Evolutionary conservation across 176 grass and related monocot species (phyloP).

Genomic region (Bolboschoenus planiculmis): DNA sequence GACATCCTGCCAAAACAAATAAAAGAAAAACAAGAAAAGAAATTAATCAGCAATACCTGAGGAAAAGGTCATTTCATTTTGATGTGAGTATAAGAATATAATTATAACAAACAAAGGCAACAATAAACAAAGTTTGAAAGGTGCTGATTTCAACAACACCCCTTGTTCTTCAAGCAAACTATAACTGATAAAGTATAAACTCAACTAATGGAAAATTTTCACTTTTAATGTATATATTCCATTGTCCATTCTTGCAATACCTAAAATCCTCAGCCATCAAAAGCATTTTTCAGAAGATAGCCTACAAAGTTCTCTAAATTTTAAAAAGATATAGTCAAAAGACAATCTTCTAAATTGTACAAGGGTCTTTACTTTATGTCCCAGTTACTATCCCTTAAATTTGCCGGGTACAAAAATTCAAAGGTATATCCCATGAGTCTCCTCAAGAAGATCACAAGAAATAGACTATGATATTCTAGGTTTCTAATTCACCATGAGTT

Average conservation of each 20-base stretch:
- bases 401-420: not conserved
- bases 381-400: not conserved
- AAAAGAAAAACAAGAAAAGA: not conserved
- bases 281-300: not conserved
- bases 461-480: not conserved
- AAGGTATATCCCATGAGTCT: not conserved
- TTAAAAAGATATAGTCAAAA: slow-evolving; percentile 7
- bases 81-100: not conserved
- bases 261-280: not conserved
- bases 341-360: not conserved
- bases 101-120: not conserved
- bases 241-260: not conserved
- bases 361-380: not conserved
- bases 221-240: not conserved
- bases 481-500: not conserved
- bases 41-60: not conserved
- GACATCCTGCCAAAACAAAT: slow-evolving; percentile 2
- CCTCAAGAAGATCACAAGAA: not conserved
- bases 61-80: not conserved
- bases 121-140: not conserved
- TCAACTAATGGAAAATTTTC: not conserved
- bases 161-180: not conserved
- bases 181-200: not conserved
- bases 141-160: not conserved
- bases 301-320: not conserved